Evolutionary conservation across 1,284 basidiomycete genomes (phyloP), one percentile per base, ranked within the genome.

Genomic region (Dichomitus squalens): DNA sequence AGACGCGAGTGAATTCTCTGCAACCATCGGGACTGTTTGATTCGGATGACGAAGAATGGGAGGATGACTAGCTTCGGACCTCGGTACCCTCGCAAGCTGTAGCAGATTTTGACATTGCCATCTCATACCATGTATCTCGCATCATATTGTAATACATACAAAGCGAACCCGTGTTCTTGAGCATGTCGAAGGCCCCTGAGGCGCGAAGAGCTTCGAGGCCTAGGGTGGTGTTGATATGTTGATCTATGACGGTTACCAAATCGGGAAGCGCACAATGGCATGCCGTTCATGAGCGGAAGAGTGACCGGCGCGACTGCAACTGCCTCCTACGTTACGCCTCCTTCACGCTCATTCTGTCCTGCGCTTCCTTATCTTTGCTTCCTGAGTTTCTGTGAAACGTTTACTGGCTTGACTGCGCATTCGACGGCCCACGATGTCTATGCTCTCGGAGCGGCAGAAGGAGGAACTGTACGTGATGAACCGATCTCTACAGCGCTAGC

Each of bases 381-480:
- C 21, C 57, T 58, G 52, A 29, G 39, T 31, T 55, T 39, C 51
- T 48, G 44, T 39, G 39, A 27, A 40, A 40, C 43, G 39, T 33
- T 7, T 12, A 18, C n/a, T 40, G 29, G 23, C 40, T 43, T 49
- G 35, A 21, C 36, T 56, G 35, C 29, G 44, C 36, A 48, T 49
- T 48, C 48, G 51, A 48, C 48, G 41, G 34, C 27, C 39, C 55
- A 59, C 56, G 41, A 68, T 68, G 66, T 68, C 66, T 55, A 57
- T 64, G 55, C 64, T 68, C 43, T 66, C 86, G 27, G 86, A 88
- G 63, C 76, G 87, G 57, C 88, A 92, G 72, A 84, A 84, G 74
- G 87, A 90, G 70, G 90, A 92, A 72, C 80, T 92, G 86, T 89
- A 72, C 72, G 85, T 71, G 57, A 66, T 43, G 25, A 43, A 44